phyloP scores from a whole-genome alignment of 805 yeast species.

The Saturnispora ahearnii region DNA sequence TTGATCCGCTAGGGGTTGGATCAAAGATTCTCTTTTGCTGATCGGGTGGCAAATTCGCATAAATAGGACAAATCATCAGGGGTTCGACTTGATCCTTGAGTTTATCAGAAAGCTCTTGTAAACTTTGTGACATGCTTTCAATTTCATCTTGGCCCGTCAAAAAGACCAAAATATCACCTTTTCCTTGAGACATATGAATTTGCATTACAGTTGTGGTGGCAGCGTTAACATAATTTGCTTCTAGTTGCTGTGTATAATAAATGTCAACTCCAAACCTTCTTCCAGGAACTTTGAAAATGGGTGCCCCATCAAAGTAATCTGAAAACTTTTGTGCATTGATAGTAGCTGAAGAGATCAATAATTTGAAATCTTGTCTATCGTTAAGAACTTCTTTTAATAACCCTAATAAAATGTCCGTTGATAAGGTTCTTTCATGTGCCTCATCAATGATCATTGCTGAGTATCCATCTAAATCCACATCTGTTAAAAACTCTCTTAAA shows the following conservation, averaged over 20 bases:
- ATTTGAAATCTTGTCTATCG: constrained; percentile 57
- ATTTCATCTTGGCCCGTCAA: constrained; percentile 96
- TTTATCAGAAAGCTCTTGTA: constrained; percentile 55
- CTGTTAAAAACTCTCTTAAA: constrained; percentile 71
- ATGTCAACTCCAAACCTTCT: constrained; percentile 88
- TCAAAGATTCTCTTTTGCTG: constrained; percentile 75
- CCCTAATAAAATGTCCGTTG: constrained; percentile 81
- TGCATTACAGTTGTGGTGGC: constrained; percentile 82
- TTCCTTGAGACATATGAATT: constrained; percentile 62
- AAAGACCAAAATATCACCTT: constrained; percentile 85
- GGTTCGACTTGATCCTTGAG: constrained; percentile 49
- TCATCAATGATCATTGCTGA: constrained; percentile 90
- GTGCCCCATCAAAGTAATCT: constrained; percentile 70
- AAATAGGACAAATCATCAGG: constrained; percentile 74
- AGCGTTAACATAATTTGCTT: constrained; percentile 83
- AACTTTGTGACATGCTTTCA: constrained; percentile 65
- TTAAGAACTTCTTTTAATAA: constrained; percentile 61
- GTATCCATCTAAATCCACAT: constrained; percentile 59
- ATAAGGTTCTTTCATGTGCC: constrained; percentile 91
- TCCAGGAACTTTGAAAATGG: constrained; percentile 86
- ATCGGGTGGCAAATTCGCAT: constrained; percentile 84
- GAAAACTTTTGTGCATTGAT: constrained; percentile 86
- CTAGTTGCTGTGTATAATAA: constrained; percentile 77
- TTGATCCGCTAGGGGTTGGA: constrained; percentile 66
- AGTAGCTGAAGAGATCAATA: constrained; percentile 89